Percentiles rank a stretch among this genome's conserved stretches.
Evolutionary conservation across 1,284 basidiomycete genomes (phyloP).

Genomic region (Pisolithus thermaeus): DNA sequence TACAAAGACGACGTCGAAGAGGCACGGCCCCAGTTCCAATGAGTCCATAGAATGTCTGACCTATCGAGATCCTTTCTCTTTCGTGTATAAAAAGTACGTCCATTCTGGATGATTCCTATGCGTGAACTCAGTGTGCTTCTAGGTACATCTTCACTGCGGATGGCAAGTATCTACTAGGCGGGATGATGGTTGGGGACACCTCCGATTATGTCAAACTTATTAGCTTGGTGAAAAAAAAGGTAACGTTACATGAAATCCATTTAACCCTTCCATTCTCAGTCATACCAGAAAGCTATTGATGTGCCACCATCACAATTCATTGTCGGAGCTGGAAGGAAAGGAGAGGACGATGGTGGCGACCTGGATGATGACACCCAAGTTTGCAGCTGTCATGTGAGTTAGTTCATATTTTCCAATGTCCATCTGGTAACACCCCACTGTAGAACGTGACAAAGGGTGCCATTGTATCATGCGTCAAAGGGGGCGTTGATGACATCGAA

Average conservation of each 20-base stretch:
- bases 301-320: slow-evolving; percentile 65
- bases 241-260: slow-evolving; percentile 14
- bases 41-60: slow-evolving; percentile 58
- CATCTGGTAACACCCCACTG: neutral
- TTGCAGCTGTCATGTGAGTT: slow-evolving; percentile 56
- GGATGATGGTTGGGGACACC: slow-evolving; percentile 79
- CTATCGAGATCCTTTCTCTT: slow-evolving; percentile 69
- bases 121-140: neutral
- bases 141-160: slow-evolving; percentile 70
- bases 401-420: neutral
- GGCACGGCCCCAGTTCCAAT: slow-evolving; percentile 28
- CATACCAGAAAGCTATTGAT: slow-evolving; percentile 53
- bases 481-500: slow-evolving; percentile 46
- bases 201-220: slow-evolving; percentile 69
- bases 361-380: slow-evolving; percentile 70
- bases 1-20: slow-evolving; percentile 10
- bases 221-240: slow-evolving; percentile 67
- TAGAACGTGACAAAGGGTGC: slow-evolving; percentile 62
- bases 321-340: slow-evolving; percentile 47
- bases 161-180: slow-evolving; percentile 69
- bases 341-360: slow-evolving; percentile 57
- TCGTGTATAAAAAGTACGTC: slow-evolving; percentile 63
- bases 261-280: neutral
- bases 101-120: neutral
- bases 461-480: slow-evolving; percentile 51